Percentiles rank a stretch among this genome's conserved stretches.
These are phyloP conservation scores for Forsythia suspensa DNA, from an alignment of 257 asterid genomes.

Conservation along the genomic window DNA sequence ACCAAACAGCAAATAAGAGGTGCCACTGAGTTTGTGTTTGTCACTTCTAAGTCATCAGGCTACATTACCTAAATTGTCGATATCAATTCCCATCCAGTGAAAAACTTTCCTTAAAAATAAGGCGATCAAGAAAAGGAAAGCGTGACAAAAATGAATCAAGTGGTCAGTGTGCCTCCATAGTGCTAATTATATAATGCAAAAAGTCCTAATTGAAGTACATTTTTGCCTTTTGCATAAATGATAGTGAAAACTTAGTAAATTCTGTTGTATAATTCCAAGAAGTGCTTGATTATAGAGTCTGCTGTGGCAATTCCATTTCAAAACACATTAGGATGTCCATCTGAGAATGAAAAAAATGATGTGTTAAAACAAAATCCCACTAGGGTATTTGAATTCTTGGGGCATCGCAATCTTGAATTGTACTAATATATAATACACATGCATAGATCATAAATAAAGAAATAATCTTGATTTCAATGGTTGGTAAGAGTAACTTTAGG, in stretches of 20 bases:
- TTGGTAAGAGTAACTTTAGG: too few species aligned
- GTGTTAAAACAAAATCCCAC: constrained; percentile 41
- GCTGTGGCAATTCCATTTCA: too few species aligned
- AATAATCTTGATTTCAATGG: too few species aligned
- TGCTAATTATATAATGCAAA: constrained; percentile 39
- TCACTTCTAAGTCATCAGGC: background rate
- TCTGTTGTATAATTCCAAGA: background rate
- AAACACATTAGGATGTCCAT: too few species aligned
- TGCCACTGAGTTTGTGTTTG: too few species aligned
- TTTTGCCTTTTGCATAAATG: constrained; percentile 49
- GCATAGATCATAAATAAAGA: too few species aligned
- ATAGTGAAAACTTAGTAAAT: background rate
- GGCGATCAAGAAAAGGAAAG: background rate
- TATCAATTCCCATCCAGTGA: constrained; percentile 1
- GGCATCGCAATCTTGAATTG: too few species aligned
- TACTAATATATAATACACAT: too few species aligned
- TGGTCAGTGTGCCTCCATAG: constrained; percentile 42
- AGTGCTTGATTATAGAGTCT: constrained; percentile 26
- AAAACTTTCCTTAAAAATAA: constrained; percentile 1
- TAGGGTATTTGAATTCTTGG: too few species aligned
- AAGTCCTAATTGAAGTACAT: constrained; percentile 36
- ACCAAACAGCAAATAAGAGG: too few species aligned
- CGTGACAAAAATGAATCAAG: constrained; percentile 16
- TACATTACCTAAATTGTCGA: constrained; percentile 2
- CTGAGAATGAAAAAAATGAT: too few species aligned